Base-by-base conservation (phyloP, 2,329 filamentous ascomycete genomes). In the Periconia sp. region DNA sequence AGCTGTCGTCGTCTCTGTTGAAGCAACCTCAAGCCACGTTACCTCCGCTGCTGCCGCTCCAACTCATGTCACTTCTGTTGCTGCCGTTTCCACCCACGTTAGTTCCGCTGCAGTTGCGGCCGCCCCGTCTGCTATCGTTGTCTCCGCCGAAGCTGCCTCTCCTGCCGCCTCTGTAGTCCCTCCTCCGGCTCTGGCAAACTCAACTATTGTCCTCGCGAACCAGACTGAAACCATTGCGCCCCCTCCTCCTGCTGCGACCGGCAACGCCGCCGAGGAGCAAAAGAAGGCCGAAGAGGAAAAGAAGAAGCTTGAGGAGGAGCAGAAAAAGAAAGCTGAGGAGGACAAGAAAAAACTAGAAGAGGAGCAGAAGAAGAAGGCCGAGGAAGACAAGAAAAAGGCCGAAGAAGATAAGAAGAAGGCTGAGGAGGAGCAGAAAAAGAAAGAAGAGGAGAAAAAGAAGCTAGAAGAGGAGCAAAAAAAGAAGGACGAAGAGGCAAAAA, bases 281-380 rank as follows among this genome's bases (percentile, higher is more conserved):
- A 40, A 41, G 46, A 30, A 48, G 31, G 31, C 17, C n/a, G 41
- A 53, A 14, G 50, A 57, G 37, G 48, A 10, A 7, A 30, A 57
- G 5, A n/a, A 47, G 40, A 19, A 55, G 23, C 8, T 45, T 19
- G 51, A 45, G 3, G 45, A 52, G 19, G 51, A 57, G 30, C 17
- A 57, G 45, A 46, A 52, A 31, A 55, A 37, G 33, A 11, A 57
- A 20, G 45, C 44, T 9, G 47, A 50, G 17, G 52, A 54, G n/a
- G 45, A 5, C 33, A n/a, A 13, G 11, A 5, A 37, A n/a, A 11
- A 37, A n/a, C 11, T 6, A 11, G 15, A 37, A 11, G 10, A 37
- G 33, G 33, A 3, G 23, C 23, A 27, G 5, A 27, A 8, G 33
- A 37, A 37, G 33, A 37, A 37, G 33, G 33, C 6, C 3, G 33